Evolutionary conservation across 345 rosid species (phyloP).

Genomic region (Erysimum cheiranthoides): DNA sequence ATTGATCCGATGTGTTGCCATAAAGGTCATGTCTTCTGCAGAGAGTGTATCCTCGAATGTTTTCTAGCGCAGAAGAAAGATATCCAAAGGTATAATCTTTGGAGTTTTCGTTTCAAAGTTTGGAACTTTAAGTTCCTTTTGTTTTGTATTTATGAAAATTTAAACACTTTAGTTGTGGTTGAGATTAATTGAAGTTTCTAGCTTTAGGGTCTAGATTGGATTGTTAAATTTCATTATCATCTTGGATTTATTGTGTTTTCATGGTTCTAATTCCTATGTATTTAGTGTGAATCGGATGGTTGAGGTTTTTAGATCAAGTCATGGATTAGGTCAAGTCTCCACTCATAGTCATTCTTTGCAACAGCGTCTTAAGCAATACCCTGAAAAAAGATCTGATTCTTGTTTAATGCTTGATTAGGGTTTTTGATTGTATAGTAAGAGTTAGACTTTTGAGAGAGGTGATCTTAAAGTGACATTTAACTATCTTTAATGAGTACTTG

Average conservation of each 20-base stretch:
- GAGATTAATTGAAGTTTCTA: slow-evolving; percentile 17
- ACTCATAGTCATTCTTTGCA: background rate
- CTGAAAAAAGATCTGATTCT: background rate
- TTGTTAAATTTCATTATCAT: background rate
- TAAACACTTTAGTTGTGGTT: background rate
- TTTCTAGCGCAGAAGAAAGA: slow-evolving; percentile 90
- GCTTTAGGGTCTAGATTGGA: background rate
- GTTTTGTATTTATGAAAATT: background rate
- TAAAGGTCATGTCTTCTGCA: slow-evolving; percentile 90
- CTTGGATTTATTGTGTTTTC: too few species aligned
- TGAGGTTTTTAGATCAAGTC: background rate
- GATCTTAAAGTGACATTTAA: too few species aligned
- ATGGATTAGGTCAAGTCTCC: background rate
- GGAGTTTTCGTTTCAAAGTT: background rate
- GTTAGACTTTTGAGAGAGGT: background rate
- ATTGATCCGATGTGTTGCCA: slow-evolving; percentile 92
- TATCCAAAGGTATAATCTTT: slow-evolving; percentile 61
- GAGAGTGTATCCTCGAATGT: slow-evolving; percentile 90
- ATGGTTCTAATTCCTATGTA: too few species aligned
- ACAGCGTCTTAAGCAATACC: background rate
- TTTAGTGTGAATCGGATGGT: background rate
- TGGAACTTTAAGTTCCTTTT: background rate
- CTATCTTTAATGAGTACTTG: background rate
- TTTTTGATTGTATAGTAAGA: background rate
- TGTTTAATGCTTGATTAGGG: background rate